Evolutionary conservation across 306 rosid species (phyloP), one percentile per base, ranked within the genome.

Genomic region (Corylus americana): DNA sequence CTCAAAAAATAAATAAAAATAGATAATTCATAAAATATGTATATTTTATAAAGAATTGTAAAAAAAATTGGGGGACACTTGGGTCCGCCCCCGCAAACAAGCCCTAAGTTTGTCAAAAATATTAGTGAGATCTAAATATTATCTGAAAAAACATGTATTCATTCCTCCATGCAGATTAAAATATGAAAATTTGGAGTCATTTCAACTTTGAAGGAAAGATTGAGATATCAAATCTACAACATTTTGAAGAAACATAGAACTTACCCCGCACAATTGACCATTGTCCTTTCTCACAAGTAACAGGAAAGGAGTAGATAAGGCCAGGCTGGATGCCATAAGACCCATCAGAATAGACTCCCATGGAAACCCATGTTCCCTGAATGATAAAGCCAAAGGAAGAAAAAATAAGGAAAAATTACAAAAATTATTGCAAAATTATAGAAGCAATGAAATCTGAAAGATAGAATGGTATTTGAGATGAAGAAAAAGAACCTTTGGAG

Each of bases 341-440:
- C 12, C 99, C 99, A 78, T 95, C 96, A 66, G 92, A 91, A 77
- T 87, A 93, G 74, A 95, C 98, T 73, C 99, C 98, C 99, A 95
- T 95, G 57, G 97, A 92, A 44, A 94, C 95, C 94, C 94, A 90
- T 55, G 86, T 87, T 68, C 89, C 97, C 97, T 92, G 59, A 70
- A 80, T 48, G 54, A 22, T 49, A 44, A 61, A 78, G 47, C n/a
- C 57, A 77, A 74, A 63, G 55, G 8, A 80, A 71, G 20, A 70
- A 54, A 67, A 67, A 20, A 70, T 22, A 27, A 55, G 70, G 49
- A 7, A 71, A 55, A 8, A 77, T 48, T 9, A 64, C 49, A 27
- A 44, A 66, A 45, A 3, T 7, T 18, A 14, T 6, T n/a, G 18
- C 50, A 55, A n/a, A 50, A 31, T 54, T 54, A 53, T 4, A 9